phyloP scores from a whole-genome alignment of 208 protist species.

The Leishmania amazonensis region DNA sequence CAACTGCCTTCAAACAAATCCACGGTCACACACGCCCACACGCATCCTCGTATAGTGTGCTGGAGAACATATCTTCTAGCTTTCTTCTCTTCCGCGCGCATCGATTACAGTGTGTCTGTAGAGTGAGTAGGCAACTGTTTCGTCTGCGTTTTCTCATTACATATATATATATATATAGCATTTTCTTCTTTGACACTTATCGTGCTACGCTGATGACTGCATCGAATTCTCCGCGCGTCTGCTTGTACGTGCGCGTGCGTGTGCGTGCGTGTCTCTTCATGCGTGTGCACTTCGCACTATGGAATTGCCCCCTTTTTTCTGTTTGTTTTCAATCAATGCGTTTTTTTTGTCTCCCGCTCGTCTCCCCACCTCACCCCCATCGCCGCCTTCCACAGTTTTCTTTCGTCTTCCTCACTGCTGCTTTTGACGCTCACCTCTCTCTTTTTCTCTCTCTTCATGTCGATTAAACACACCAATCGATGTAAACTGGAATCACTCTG shows the following conservation, averaged over 20 bases:
- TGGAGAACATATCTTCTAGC: neutral
- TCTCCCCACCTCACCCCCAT: neutral
- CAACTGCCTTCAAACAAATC: neutral
- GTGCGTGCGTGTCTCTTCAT: constrained; percentile 6
- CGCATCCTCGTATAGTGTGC: neutral
- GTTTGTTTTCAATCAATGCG: neutral
- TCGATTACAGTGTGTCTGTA: neutral
- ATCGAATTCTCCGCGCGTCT: constrained; percentile 17
- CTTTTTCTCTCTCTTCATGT: neutral
- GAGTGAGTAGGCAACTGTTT: constrained; percentile 6
- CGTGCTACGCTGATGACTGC: constrained; percentile 8
- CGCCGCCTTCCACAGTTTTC: neutral
- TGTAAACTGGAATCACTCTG: neutral
- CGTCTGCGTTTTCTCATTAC: neutral
- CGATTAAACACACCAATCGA: neutral
- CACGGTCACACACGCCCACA: neutral
- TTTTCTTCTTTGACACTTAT: constrained; percentile 6
- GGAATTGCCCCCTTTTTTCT: neutral
- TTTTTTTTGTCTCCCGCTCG: constrained; percentile 5
- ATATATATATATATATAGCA: neutral
- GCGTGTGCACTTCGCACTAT: constrained; percentile 9
- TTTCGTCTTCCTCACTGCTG: neutral
- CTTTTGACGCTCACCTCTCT: neutral
- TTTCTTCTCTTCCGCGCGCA: neutral
- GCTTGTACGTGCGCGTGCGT: neutral